Percentiles rank a stretch among this genome's conserved stretches.
Conservation (phyloP, 2,329 filamentous ascomycete genomes). For the Colletotrichum eremochloae region DNA sequence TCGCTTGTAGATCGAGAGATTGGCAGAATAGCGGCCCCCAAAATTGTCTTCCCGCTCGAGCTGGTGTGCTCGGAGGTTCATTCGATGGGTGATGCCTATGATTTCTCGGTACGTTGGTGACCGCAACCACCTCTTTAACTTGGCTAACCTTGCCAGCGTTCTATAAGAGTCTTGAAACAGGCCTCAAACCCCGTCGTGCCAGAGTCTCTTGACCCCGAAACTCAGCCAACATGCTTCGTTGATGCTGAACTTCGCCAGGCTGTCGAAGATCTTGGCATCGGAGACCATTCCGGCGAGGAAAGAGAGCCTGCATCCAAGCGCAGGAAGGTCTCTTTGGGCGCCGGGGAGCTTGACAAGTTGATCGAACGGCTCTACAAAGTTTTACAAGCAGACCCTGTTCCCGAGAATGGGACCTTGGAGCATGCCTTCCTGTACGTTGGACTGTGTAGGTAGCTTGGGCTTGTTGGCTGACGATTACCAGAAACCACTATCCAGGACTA, state of each 20-base stretch:
- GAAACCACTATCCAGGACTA: slow-evolving; percentile 59
- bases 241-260: slow-evolving; percentile 46
- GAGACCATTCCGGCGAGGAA: slow-evolving; percentile 16
- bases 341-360: slow-evolving; percentile 45
- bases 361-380: slow-evolving; percentile 47
- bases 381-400: slow-evolving; percentile 47
- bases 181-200: slow-evolving; percentile 44
- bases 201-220: slow-evolving; percentile 36
- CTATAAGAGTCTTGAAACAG: slow-evolving; percentile 48
- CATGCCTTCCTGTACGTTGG: slow-evolving; percentile 62
- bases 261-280: slow-evolving; percentile 44
- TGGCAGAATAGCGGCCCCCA: slow-evolving; percentile 57
- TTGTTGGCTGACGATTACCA: slow-evolving; percentile 43
- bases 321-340: slow-evolving; percentile 48
- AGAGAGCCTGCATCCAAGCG: slow-evolving; percentile 48
- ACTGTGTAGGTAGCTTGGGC: not conserved
- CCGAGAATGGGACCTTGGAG: slow-evolving; percentile 49
- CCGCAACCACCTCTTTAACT: not conserved
- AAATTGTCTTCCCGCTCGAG: slow-evolving; percentile 59
- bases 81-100: slow-evolving; percentile 51
- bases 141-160: slow-evolving; percentile 45
- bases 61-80: slow-evolving; percentile 51
- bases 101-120: slow-evolving; percentile 56
- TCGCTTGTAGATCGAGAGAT: slow-evolving; percentile 51
- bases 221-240: slow-evolving; percentile 46